Evolutionary conservation across 306 rosid genomes (phyloP).

Genomic region (Rubus idaeus): DNA sequence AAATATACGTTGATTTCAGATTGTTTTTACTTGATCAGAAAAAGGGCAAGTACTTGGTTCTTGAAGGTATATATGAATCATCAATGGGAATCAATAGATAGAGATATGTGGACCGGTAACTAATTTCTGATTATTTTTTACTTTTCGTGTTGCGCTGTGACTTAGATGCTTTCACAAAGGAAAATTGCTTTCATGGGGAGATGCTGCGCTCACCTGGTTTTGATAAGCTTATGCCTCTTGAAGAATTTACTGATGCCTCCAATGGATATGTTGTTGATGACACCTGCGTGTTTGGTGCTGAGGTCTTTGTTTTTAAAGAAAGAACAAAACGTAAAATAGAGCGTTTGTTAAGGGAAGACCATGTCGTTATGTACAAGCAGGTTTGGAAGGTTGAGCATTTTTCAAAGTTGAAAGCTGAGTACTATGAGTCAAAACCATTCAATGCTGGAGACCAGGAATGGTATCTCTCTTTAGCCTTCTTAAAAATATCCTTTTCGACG

Average conservation of each 20-base stretch:
- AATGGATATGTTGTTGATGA: not conserved
- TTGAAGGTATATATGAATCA: not conserved
- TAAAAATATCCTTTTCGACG: not conserved
- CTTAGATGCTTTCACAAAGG: not conserved
- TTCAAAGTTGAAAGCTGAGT: not conserved
- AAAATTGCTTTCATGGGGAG: not conserved
- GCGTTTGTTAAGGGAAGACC: not conserved
- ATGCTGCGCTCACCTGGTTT: not conserved
- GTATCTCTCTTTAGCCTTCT: not conserved
- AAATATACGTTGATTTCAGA: conserved; percentile 24
- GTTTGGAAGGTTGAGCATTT: not conserved
- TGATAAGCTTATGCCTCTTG: not conserved
- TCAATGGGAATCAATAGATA: not conserved
- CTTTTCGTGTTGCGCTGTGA: not conserved
- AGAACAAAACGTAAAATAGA: not conserved
- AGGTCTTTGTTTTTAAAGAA: not conserved
- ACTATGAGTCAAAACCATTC: not conserved
- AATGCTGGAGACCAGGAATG: not conserved
- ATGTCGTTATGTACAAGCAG: not conserved
- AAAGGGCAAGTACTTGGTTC: not conserved
- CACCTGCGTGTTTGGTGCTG: not conserved
- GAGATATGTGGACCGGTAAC: not conserved
- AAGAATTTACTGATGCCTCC: not conserved
- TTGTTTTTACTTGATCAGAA: conserved; percentile 9
- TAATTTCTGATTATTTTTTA: not conserved